phyloP scores from a whole-genome alignment of 176 grass and related monocot genomes.

The Ensete glaucum region DNA sequence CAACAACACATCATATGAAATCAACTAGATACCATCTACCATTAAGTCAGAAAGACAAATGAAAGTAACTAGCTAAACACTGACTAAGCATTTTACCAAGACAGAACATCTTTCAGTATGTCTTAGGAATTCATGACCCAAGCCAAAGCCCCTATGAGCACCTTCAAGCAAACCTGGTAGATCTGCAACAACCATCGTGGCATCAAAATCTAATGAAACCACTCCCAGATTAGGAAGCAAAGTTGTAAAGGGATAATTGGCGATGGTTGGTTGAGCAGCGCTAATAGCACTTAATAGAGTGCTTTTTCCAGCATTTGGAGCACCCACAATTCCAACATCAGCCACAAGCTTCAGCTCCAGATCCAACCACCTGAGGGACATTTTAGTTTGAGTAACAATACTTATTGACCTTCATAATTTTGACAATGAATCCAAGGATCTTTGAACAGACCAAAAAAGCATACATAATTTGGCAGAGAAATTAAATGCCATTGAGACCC shows the following conservation, averaged over 20 bases:
- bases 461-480: not conserved
- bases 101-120: constrained; percentile 88
- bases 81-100: constrained; percentile 34
- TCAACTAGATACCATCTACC: not conserved
- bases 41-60: not conserved
- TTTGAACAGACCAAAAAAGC: not conserved
- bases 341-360: constrained; percentile 95
- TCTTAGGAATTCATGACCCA: constrained; percentile 91
- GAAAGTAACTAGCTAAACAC: not conserved
- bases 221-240: constrained; percentile 94
- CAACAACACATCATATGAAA: not conserved
- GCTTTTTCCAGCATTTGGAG: constrained; percentile 98
- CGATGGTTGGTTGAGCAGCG: constrained; percentile 88
- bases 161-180: constrained; percentile 95
- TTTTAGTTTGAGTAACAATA: not conserved
- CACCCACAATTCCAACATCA: constrained; percentile 95
- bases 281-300: constrained; percentile 74
- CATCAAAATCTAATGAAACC: constrained; percentile 88
- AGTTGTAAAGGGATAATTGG: constrained; percentile 94
- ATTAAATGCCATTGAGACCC: not conserved
- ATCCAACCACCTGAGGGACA: constrained; percentile 68
- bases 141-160: constrained; percentile 82
- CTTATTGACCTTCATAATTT: not conserved
- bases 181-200: constrained; percentile 90
- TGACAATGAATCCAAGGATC: not conserved